Conservation (phyloP, 495 filamentous ascomycete genomes). For the Talaromyces thailandensis region DNA sequence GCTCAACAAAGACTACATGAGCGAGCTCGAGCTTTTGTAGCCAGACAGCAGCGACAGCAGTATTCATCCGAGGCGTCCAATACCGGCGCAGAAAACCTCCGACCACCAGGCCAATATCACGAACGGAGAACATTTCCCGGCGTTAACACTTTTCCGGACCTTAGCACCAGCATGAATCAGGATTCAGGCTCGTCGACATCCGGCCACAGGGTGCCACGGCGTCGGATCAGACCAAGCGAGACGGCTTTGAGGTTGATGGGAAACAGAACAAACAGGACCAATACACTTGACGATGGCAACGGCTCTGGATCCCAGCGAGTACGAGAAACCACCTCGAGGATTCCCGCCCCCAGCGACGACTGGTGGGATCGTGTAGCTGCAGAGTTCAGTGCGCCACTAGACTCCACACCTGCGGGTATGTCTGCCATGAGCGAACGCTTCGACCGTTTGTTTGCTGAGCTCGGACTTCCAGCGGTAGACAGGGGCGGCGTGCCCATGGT, state of each 20-base stretch:
- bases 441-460: neutral
- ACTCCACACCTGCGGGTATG: neutral
- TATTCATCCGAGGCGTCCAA: neutral
- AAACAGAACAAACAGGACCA: neutral
- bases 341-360: neutral
- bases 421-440: neutral
- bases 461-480: neutral
- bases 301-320: neutral
- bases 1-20: conserved; percentile 16
- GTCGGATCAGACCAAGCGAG: neutral
- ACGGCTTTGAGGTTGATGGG: neutral
- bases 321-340: neutral
- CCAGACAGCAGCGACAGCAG: conserved; percentile 20
- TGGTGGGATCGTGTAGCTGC: neutral
- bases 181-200: neutral
- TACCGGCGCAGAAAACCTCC: conserved; percentile 6
- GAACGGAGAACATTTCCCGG: neutral
- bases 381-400: neutral
- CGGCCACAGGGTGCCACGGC: neutral
- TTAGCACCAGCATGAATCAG: neutral
- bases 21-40: conserved; percentile 16
- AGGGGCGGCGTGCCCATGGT: neutral
- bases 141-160: neutral
- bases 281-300: neutral
- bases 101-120: neutral